Percentiles rank a stretch among this genome's conserved stretches.
Conservation (phyloP, 2,329 filamentous ascomycete species). For the Aspergillus neoniger region DNA sequence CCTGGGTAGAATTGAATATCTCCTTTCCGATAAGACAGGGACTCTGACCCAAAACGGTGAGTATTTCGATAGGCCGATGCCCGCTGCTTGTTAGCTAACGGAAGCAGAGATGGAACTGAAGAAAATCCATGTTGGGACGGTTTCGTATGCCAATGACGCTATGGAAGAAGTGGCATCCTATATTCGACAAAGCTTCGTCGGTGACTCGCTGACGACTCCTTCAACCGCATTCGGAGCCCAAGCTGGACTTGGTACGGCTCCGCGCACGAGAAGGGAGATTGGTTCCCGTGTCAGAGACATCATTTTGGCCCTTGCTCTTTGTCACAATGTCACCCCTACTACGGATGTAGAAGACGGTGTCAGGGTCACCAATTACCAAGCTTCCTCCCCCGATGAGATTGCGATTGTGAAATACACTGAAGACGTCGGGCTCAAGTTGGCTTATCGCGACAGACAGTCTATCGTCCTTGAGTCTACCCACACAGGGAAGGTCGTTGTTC, state of each 20-base stretch:
- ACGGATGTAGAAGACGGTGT: slow-evolving; percentile 79
- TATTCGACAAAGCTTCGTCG: slow-evolving; percentile 77
- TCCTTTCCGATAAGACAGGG: slow-evolving; percentile 97
- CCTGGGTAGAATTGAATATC: slow-evolving; percentile 89
- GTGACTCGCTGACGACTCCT: slow-evolving; percentile 66
- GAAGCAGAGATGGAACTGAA: slow-evolving; percentile 90
- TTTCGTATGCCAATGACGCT: slow-evolving; percentile 96
- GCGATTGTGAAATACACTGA: slow-evolving; percentile 97
- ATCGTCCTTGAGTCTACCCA: slow-evolving; percentile 80
- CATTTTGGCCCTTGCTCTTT: slow-evolving; percentile 85
- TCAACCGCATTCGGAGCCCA: slow-evolving; percentile 69
- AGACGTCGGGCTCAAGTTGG: slow-evolving; percentile 80
- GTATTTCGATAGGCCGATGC: slow-evolving; percentile 20
- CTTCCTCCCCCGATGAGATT: slow-evolving; percentile 96
- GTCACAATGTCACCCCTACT: slow-evolving; percentile 95
- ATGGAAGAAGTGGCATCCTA: slow-evolving; percentile 96
- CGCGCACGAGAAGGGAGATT: slow-evolving; percentile 87
- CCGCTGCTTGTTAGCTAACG: slow-evolving; percentile 22
- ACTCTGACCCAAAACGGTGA: slow-evolving; percentile 86
- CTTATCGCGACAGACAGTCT: slow-evolving; percentile 80
- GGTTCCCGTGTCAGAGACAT: slow-evolving; percentile 90
- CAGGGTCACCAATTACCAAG: slow-evolving; percentile 83
- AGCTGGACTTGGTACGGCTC: slow-evolving; percentile 61
- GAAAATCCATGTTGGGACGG: slow-evolving; percentile 96
- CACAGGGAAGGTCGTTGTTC: slow-evolving; percentile 72